A percentile compares a stretch with the other conserved stretches of the same genome.
phyloP scores from a whole-genome alignment of 164 flowering plant species.

The Tetracentron sinense region DNA sequence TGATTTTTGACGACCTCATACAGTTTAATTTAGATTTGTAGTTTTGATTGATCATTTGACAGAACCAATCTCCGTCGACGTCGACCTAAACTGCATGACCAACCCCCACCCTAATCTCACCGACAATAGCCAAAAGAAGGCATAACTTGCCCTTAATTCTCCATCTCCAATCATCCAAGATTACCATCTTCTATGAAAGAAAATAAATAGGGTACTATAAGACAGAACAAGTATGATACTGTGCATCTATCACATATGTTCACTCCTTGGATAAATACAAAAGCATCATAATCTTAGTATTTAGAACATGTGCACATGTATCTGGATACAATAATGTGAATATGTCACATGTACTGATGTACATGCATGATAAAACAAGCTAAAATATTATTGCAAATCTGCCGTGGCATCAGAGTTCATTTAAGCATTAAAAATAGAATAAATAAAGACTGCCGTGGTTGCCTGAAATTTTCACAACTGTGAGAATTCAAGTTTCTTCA shows the following conservation, averaged over 20 bases:
- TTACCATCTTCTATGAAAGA: not conserved
- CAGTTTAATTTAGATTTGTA: not conserved
- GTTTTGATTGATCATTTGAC: not conserved
- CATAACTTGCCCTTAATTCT: not conserved
- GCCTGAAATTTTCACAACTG: not conserved
- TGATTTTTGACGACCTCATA: not conserved
- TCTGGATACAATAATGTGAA: not conserved
- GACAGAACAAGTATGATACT: not conserved
- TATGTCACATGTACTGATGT: not conserved
- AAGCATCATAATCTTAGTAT: not conserved
- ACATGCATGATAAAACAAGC: not conserved
- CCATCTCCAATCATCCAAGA: not conserved
- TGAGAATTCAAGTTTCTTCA: too few species aligned
- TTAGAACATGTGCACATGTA: not conserved
- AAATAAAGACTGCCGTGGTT: not conserved
- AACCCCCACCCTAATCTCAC: not conserved
- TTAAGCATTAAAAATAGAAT: not conserved
- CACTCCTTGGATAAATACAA: not conserved
- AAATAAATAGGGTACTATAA: not conserved
- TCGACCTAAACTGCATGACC: not conserved
- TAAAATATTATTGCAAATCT: not conserved
- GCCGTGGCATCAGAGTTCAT: not conserved
- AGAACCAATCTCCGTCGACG: not conserved
- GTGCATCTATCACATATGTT: not conserved
- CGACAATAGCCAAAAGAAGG: not conserved